Evolutionary conservation across 352 stramenopile genomes (phyloP).

Genomic region (Pythium plurisporium): DNA sequence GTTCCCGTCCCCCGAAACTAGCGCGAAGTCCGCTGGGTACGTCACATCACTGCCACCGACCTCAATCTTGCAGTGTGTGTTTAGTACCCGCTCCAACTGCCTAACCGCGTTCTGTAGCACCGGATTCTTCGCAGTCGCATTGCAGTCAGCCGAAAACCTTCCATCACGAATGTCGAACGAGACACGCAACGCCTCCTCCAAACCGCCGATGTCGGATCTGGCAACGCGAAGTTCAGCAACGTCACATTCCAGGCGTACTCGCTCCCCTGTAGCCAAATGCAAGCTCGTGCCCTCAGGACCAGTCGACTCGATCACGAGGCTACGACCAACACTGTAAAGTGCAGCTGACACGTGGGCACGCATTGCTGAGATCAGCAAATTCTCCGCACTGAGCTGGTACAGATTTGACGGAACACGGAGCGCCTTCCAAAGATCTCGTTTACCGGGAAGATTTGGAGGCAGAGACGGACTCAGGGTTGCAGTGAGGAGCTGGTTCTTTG

Average conservation of each 20-base stretch:
- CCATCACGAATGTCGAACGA: conserved; percentile 79
- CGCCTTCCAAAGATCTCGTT: conserved; percentile 46
- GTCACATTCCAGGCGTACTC: conserved; percentile 56
- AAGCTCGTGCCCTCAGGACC: conserved; percentile 38
- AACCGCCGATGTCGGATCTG: conserved; percentile 65
- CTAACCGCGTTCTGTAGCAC: conserved; percentile 46
- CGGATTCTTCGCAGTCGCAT: conserved; percentile 56
- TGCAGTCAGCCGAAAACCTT: conserved; percentile 61
- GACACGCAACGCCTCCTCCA: conserved; percentile 75
- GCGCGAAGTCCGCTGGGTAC: conserved; percentile 56
- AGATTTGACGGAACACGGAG: conserved; percentile 72
- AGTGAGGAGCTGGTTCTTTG: conserved; percentile 59
- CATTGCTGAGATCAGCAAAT: conserved; percentile 71
- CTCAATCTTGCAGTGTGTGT: conserved; percentile 79
- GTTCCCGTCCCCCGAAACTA: conserved; percentile 71
- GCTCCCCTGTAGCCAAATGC: conserved; percentile 70
- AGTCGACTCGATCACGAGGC: conserved; percentile 65
- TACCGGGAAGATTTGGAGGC: conserved; percentile 55
- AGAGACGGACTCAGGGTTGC: conserved; percentile 59
- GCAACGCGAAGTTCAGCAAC: conserved; percentile 58
- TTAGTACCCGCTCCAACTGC: conserved; percentile 67
- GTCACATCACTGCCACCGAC: conserved; percentile 37
- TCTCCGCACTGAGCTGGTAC: conserved; percentile 71
- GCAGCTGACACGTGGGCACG: conserved; percentile 64
- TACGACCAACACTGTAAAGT: conserved; percentile 65